Evolutionary conservation across 2,329 filamentous ascomycete species (phyloP).

Genomic region (Paramyrothecium roridum): DNA sequence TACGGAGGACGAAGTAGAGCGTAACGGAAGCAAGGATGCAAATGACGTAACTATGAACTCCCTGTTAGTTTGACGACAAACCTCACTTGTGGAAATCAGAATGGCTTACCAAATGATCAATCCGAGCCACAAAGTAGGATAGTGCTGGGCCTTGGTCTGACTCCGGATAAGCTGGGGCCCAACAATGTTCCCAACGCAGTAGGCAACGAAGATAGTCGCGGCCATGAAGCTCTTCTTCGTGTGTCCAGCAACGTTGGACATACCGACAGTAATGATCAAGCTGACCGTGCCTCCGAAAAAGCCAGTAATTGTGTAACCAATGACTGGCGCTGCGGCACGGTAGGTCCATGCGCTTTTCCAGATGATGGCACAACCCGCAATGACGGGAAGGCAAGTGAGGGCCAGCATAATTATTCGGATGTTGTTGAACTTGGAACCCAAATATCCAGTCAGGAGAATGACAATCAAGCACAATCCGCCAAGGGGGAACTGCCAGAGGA

Average conservation of each 20-base stretch:
- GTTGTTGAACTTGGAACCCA: conserved; percentile 58
- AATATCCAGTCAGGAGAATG: conserved; percentile 64
- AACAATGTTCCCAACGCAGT: conserved; percentile 74
- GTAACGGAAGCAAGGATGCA: conserved; percentile 55
- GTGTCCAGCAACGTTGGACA: conserved; percentile 69
- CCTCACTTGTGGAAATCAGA: neutral
- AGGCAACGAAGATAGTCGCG: conserved; percentile 70
- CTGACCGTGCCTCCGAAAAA: conserved; percentile 71
- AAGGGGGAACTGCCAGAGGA: conserved; percentile 73
- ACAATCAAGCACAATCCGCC: conserved; percentile 65
- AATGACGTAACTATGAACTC: conserved; percentile 56
- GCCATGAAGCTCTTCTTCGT: conserved; percentile 79
- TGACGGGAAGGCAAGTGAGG: conserved; percentile 67
- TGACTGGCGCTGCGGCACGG: conserved; percentile 62
- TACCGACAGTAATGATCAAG: conserved; percentile 47
- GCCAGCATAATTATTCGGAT: conserved; percentile 64
- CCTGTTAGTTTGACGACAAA: neutral
- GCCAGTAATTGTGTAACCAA: conserved; percentile 69
- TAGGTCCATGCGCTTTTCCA: conserved; percentile 67
- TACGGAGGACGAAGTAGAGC: conserved; percentile 56
- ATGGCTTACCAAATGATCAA: conserved; percentile 54
- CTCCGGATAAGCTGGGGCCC: conserved; percentile 69
- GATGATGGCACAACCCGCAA: conserved; percentile 71
- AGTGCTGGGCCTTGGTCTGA: conserved; percentile 63
- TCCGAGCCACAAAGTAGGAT: conserved; percentile 68